phyloP scores from a whole-genome alignment of 495 filamentous ascomycete species.

The Annulohypoxylon maeteangense region DNA sequence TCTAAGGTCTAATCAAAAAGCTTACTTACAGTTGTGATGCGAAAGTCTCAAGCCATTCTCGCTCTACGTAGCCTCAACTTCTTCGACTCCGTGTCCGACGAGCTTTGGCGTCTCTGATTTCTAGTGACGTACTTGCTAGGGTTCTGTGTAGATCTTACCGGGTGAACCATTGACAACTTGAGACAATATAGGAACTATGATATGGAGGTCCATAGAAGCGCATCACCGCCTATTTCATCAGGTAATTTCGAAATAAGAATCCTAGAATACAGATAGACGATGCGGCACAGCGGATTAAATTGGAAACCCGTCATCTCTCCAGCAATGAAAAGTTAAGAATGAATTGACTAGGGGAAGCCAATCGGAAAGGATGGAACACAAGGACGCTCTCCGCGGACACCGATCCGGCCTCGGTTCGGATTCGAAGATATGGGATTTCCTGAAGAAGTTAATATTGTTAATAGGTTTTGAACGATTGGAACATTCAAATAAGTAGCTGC shows the following conservation, averaged over 20 bases:
- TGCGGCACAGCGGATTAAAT: background rate
- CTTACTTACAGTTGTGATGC: background rate
- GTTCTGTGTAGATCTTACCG: background rate
- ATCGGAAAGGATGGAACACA: background rate
- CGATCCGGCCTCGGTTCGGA: background rate
- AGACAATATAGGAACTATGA: background rate
- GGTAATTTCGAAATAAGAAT: background rate
- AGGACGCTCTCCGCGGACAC: constrained; percentile 5
- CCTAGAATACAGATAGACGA: background rate
- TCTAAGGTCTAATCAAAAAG: background rate
- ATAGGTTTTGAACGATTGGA: background rate
- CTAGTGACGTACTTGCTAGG: background rate
- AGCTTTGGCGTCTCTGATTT: background rate
- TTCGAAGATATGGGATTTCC: background rate
- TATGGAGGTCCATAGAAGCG: background rate
- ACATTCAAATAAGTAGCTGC: background rate
- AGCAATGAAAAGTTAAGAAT: background rate
- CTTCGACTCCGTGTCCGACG: background rate
- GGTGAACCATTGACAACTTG: background rate
- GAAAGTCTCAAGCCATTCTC: background rate
- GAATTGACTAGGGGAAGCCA: background rate
- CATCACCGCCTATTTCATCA: background rate
- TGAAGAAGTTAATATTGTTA: background rate
- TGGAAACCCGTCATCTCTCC: background rate
- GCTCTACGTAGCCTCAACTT: background rate